Base-by-base conservation (phyloP, 495 filamentous ascomycete genomes). In the Penicillium turbatum region DNA sequence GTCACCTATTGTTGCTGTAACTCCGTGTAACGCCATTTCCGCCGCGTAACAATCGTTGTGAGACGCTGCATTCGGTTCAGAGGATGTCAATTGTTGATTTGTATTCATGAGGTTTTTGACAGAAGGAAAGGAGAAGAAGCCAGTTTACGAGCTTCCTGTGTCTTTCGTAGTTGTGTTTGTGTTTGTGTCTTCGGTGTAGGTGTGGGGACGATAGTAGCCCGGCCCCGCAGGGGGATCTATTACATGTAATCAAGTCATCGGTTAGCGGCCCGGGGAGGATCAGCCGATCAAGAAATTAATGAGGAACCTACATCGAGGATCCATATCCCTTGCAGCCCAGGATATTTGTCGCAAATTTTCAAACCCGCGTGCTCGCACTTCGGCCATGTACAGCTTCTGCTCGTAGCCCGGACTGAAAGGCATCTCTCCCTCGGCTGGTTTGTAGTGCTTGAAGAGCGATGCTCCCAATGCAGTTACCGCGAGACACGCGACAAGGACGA, bases 401-500 rank as follows among this genome's bases (percentile, higher is more conserved):
- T 75, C 68, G 50, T 62, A 55, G 24, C 61, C 45, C 10, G 59
- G 57, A 11, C 59, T 48, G 30, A 50, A 64, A 2, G 43, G 60
- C 9, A 41, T 19, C 15, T 55, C 46, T 1, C 53, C 41, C 1
- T 63, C 64, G 26, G 40, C 43, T 12, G 71, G 71, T n/a, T 52
- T 59, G 45, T 65, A 66, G 48, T 70, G 64, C 3, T 60, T 61
- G 58, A 65, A 65, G 40, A 73, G 51, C 1, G 71, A 67, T 32
- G 70, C 71, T 16, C 65, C 62, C 26, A 77, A 48, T 4, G 65
- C 64, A 13, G 69, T 70, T 13, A 60, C 37, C 36, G 62, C 69
- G 29, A 75, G 60, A 30, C 70, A 75, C 53, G 52, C 65, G 42
- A 70, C 68, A 15, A 75, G 66, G 39, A 75, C 71, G 50, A 75